phyloP scores from a whole-genome alignment of 2,329 filamentous ascomycete species.

The Pyricularia grisea region DNA sequence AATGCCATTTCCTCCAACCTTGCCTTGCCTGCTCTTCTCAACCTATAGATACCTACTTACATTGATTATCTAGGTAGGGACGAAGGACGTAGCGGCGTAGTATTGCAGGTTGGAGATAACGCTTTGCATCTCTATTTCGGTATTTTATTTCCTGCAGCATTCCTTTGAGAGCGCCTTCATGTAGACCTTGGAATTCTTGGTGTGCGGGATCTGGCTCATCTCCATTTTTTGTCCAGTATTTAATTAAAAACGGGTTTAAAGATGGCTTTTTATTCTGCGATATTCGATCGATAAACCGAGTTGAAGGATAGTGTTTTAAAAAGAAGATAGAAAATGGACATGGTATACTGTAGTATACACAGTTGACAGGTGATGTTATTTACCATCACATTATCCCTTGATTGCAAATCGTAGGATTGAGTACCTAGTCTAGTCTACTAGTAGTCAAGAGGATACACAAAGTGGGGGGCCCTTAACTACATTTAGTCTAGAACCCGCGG shows the following conservation, averaged over 20 bases:
- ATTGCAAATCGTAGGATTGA: no score
- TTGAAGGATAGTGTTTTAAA: no score
- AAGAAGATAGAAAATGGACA: not conserved
- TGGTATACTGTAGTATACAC: no score
- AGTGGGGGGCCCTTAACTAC: not conserved
- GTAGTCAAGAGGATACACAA: no score
- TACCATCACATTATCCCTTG: no score
- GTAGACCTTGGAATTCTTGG: slow-evolving; percentile 38
- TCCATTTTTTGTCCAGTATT: slow-evolving; percentile 32
- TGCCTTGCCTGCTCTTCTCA: no score
- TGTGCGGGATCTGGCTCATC: slow-evolving; percentile 38
- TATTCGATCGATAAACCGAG: no score
- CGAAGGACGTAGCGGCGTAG: not conserved
- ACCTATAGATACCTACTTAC: no score
- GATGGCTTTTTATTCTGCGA: slow-evolving; percentile 10
- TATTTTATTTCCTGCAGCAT: slow-evolving; percentile 29
- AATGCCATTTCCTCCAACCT: not conserved
- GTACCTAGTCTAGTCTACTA: no score
- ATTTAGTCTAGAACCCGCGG: not conserved
- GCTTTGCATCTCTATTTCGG: slow-evolving; percentile 17
- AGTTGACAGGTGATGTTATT: not conserved
- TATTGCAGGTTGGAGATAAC: not conserved
- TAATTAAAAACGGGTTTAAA: slow-evolving; percentile 38
- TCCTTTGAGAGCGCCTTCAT: slow-evolving; percentile 31
- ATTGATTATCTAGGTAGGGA: no score